These are phyloP conservation scores for Posidonia australis DNA, from an alignment of 106 monocot species.

Conservation along the genomic window DNA sequence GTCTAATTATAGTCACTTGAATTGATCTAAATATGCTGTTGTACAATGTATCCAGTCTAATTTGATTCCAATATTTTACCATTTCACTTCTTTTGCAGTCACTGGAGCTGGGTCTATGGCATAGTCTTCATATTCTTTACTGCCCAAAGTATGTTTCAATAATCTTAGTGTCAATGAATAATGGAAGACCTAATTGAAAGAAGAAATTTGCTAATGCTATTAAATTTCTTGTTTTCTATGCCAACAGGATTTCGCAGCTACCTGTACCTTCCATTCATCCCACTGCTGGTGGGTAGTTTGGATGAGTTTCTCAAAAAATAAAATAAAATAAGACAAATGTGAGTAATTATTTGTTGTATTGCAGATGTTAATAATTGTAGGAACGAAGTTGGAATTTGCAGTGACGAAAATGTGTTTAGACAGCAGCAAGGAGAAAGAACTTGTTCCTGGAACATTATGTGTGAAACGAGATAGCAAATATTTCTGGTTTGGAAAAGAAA, in stretches of 20 bases:
- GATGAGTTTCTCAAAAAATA: background rate
- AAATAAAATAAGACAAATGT: too few species aligned
- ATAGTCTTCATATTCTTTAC: conserved; percentile 36
- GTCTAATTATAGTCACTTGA: too few species aligned
- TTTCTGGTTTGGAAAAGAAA: conserved; percentile 43
- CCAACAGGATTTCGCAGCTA: conserved; percentile 28
- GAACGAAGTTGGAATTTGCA: conserved; percentile 35
- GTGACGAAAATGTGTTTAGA: conserved; percentile 37
- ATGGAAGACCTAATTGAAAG: background rate
- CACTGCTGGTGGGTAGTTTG: conserved; percentile 19
- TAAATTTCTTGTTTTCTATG: background rate
- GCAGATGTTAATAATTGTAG: conserved; percentile 37
- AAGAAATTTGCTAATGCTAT: too few species aligned
- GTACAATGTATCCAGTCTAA: too few species aligned
- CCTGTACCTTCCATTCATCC: conserved; percentile 32
- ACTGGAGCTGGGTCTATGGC: conserved; percentile 35
- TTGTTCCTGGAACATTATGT: conserved; percentile 23
- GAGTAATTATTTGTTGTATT: background rate
- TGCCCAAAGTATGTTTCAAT: conserved; percentile 29
- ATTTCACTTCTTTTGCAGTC: conserved; percentile 18
- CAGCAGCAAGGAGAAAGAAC: conserved; percentile 13
- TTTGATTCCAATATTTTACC: too few species aligned
- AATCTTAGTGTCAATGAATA: background rate
- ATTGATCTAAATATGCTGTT: too few species aligned
- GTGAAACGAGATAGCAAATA: conserved; percentile 27